Percentiles rank a stretch among this genome's conserved stretches.
phyloP scores from a whole-genome alignment of 163 green algal genomes.

The Picocystis sp. region DNA sequence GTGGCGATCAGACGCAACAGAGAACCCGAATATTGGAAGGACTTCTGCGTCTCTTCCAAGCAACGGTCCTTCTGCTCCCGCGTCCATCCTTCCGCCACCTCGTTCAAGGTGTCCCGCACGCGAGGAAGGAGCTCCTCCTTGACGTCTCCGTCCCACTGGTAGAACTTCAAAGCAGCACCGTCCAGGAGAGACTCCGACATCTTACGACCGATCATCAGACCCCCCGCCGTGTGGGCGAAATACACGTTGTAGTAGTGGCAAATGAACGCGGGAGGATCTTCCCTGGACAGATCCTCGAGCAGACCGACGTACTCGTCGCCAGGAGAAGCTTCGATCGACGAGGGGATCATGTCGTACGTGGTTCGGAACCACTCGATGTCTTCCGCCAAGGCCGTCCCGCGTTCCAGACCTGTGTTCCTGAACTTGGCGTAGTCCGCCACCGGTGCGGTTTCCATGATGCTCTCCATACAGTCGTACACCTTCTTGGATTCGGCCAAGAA shows the following conservation, averaged over 20 bases:
- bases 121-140: conserved; percentile 35
- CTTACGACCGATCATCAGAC: conserved; percentile 79
- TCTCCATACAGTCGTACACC: conserved; percentile 80
- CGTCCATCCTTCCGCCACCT: conserved; percentile 57
- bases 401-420: conserved; percentile 72
- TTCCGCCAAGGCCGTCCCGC: conserved; percentile 34
- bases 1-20: too few relatives aligned
- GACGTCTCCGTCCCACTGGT: conserved; percentile 73
- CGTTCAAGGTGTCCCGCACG: conserved; percentile 54
- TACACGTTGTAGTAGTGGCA: conserved; percentile 98
- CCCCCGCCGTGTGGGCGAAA: conserved; percentile 90
- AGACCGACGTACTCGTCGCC: conserved; percentile 19
- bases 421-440: conserved; percentile 48
- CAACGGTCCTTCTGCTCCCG: conserved; percentile 66
- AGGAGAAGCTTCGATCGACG: conserved; percentile 5
- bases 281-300: conserved; percentile 44
- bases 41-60: conserved; percentile 62
- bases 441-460: conserved; percentile 32
- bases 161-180: conserved; percentile 65
- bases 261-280: conserved; percentile 41
- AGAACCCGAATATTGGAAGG: conserved; percentile 34
- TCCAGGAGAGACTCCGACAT: conserved; percentile 46
- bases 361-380: conserved; percentile 64
- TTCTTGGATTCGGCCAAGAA: conserved; percentile 81
- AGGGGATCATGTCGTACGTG: conserved; percentile 31